These are phyloP conservation scores for Tricholoma furcatifolium DNA, from an alignment of 768 basidiomycete species.

Conservation along the genomic window DNA sequence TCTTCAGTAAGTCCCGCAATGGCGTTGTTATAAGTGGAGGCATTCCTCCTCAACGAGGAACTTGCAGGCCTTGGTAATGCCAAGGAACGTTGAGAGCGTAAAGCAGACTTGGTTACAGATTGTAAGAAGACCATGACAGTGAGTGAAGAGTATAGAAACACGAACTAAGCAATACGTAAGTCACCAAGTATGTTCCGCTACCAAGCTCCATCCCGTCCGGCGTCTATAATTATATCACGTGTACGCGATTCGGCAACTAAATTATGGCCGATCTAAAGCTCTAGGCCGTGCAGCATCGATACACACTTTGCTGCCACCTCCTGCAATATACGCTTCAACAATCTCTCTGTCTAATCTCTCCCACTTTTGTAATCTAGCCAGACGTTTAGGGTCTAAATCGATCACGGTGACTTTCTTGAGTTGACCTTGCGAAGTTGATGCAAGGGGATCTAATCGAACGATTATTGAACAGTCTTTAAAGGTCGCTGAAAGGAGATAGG, in stretches of 20 bases:
- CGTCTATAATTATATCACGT: slow-evolving; percentile 1
- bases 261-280: not conserved
- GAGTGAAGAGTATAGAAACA: not conserved
- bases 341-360: slow-evolving; percentile 71
- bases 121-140: slow-evolving; percentile 14
- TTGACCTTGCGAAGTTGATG: slow-evolving; percentile 14
- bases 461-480: slow-evolving; percentile 93
- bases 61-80: not conserved
- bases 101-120: slow-evolving; percentile 5
- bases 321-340: slow-evolving; percentile 38
- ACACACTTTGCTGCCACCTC: slow-evolving; percentile 28
- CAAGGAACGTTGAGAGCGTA: not conserved
- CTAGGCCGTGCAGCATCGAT: slow-evolving; percentile 25
- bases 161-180: not conserved
- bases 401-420: slow-evolving; percentile 60
- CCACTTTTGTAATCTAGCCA: slow-evolving; percentile 69
- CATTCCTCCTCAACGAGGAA: slow-evolving; percentile 25
- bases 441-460: slow-evolving; percentile 32
- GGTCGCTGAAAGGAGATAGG: slow-evolving; percentile 85
- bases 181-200: not conserved
- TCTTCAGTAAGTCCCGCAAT: slow-evolving; percentile 79
- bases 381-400: slow-evolving; percentile 83
- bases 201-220: slow-evolving; percentile 14
- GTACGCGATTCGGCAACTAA: not conserved
- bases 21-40: slow-evolving; percentile 69